Evolutionary conservation across 129 eudicot genomes (phyloP).

Genomic region (Solidago caesia): DNA sequence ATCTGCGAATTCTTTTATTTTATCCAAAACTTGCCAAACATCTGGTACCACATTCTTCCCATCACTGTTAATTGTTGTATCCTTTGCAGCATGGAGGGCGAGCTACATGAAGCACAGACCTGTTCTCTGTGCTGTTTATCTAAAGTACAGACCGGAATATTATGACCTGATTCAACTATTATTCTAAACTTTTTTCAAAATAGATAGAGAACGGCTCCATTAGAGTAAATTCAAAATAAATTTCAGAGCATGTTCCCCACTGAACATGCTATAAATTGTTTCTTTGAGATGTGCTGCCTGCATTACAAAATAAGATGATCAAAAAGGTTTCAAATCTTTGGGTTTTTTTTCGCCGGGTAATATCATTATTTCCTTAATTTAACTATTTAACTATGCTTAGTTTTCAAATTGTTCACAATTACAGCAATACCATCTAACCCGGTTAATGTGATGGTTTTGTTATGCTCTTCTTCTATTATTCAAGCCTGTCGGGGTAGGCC

Average conservation of each 20-base stretch:
- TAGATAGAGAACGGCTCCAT: background rate
- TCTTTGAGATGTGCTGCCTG: slow-evolving; percentile 80
- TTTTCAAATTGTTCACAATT: no score
- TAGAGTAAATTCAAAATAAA: slow-evolving; percentile 1
- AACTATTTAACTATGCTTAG: no score
- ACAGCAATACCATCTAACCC: no score
- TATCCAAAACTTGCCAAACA: slow-evolving; percentile 96
- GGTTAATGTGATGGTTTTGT: no score
- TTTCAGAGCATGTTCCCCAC: slow-evolving; percentile 61
- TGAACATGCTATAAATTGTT: slow-evolving; percentile 77
- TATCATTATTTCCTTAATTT: background rate
- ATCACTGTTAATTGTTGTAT: slow-evolving; percentile 72
- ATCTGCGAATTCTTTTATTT: slow-evolving; percentile 82
- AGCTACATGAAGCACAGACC: slow-evolving; percentile 95
- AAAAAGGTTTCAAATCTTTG: slow-evolving; percentile 1
- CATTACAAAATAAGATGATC: slow-evolving; percentile 23
- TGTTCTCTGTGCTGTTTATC: slow-evolving; percentile 94
- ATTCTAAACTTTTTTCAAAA: background rate
- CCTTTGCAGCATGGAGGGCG: slow-evolving; percentile 80
- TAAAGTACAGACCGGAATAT: slow-evolving; percentile 33
- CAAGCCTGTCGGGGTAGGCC: no score
- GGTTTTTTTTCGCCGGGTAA: background rate
- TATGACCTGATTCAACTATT: slow-evolving; percentile 6
- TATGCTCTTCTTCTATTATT: no score
- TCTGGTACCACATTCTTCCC: slow-evolving; percentile 98